Base-by-base conservation (phyloP, 192 early-diverging fungal species). In the Pilobolus umbonatus region DNA sequence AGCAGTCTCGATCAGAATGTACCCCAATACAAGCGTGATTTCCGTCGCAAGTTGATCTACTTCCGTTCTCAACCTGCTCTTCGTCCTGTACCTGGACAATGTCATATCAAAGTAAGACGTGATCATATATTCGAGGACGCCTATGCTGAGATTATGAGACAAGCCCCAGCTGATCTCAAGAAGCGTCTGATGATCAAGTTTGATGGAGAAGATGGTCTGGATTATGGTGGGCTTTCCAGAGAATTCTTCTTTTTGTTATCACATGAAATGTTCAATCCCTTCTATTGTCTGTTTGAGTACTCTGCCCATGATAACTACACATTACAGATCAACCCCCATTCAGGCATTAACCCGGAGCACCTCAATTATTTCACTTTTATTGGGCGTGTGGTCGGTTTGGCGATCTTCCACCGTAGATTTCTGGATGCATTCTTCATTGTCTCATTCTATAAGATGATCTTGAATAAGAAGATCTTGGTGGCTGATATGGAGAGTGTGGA, bases 111-210 rank as follows among this genome's bases (percentile, higher is more conserved):
- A 65, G 89, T 98, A 25, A 75, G 89, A 24, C 83, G 96, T 38
- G 81, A 83, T 48, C 80, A 73, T 69, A 90, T 98, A 50, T 97
- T 98, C 78, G 96, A 96, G 74, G 92, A 98, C 73, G 78, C 94
- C 25, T 98, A 91, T 79, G 81, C 90, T 35, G 93, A 95, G 67
- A 82, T 98, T 30, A 98, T 98, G 96, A 85, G 94, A 30, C 88
- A 90, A 65, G 82, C 87, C 5, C 82, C 91, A 15, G 75, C 78
- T 6, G 96, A 98, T 73, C 79, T 98, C 54, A 95, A 95, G 77
- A 96, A 98, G 79, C 82, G 92, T 35, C 68, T 98, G 55, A 95
- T 96, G 92, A 95, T 98, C 72, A 98, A 97, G 73, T 98, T 98
- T 67, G 92, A 94, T 61, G 93, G 93, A 49, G 96, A 98, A 66